These are phyloP conservation scores for Hippophae gyantsensis DNA, from an alignment of 306 rosid genomes.

Conservation along the genomic window DNA sequence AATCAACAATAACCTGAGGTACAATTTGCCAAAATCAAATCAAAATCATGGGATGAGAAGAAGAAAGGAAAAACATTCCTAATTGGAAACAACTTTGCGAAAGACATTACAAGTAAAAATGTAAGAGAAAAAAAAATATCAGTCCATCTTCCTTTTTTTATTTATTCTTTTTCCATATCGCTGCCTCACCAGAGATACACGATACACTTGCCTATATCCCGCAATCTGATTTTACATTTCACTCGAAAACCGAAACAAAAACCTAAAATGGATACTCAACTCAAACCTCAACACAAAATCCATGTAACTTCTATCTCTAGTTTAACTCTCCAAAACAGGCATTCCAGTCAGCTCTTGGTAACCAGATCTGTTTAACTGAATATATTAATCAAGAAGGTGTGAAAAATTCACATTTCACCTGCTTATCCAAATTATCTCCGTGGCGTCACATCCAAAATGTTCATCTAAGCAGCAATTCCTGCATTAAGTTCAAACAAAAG, in stretches of 20 bases:
- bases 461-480: constrained; percentile 76
- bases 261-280: constrained; percentile 52
- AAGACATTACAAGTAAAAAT: constrained; percentile 50
- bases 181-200: constrained; percentile 80
- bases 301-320: constrained; percentile 68
- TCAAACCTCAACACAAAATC: constrained; percentile 75
- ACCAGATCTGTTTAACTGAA: constrained; percentile 47
- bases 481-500: constrained; percentile 26
- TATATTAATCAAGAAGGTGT: constrained; percentile 50
- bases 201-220: constrained; percentile 90
- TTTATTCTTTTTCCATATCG: constrained; percentile 25
- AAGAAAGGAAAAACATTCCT: constrained; percentile 42
- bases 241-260: constrained; percentile 64
- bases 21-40: constrained; percentile 58
- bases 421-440: constrained; percentile 58
- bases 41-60: constrained; percentile 38
- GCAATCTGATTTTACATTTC: constrained; percentile 99
- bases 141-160: constrained; percentile 21
- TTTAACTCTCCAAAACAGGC: constrained; percentile 66
- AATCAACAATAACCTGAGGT: constrained; percentile 45
- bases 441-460: constrained; percentile 41
- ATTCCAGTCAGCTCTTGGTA: constrained; percentile 73
- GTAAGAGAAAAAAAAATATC: constrained; percentile 28
- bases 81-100: constrained; percentile 49
- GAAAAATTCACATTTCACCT: constrained; percentile 75